Evolutionary conservation across 805 yeast species (phyloP), one percentile per base, ranked within the genome.

Genomic region (Metschnikowia baotianmanensis): DNA sequence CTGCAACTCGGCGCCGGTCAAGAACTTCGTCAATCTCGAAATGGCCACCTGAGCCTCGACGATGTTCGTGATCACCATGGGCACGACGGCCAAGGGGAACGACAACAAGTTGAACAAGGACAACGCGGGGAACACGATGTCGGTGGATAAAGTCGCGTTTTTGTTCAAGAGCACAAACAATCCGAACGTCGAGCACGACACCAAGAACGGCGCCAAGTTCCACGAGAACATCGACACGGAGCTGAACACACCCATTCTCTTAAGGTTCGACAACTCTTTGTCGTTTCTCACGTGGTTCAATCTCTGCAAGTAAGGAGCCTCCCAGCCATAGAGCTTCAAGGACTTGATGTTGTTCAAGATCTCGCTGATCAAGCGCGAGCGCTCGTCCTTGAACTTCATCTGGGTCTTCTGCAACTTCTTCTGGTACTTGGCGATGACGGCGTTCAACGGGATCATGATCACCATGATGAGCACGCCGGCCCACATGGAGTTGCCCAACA

Each of bases 311-410:
- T 87, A 89, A 3, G 98, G 95, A 23, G 61, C 67, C 65, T 93
- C 99, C 99, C 99, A 93, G 2, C 95, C 95, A 57, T 93, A 93
- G 36, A 95, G 73, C 61, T 93, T 93, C 59, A 93, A 72, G 10
- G 96, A 87, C 67, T 89, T 91, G 61, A 93, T 87, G 57, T 90
- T 91, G 61, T 86, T 87, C 60, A 91, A 72, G 41, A 91, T 86
- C 60, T 91, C 97, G 46, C 87, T 81, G 40, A 88, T 84, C 31
- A 90, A 70, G 51, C 96, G 80, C 9, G 96, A 86, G 70, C 99
- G 82, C 60, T 83, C 85, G 65, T 93, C 99, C 62, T 93, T 91
- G 56, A 78, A 77, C 49, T 76, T 77, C 98, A 93, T 93, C 65
- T 89, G 97, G 6, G 72, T 62, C 58, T 84, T 86, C 63, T 90